phyloP scores from a whole-genome alignment of 1,139 yeast genomes.

The Geotrichum reessii region DNA sequence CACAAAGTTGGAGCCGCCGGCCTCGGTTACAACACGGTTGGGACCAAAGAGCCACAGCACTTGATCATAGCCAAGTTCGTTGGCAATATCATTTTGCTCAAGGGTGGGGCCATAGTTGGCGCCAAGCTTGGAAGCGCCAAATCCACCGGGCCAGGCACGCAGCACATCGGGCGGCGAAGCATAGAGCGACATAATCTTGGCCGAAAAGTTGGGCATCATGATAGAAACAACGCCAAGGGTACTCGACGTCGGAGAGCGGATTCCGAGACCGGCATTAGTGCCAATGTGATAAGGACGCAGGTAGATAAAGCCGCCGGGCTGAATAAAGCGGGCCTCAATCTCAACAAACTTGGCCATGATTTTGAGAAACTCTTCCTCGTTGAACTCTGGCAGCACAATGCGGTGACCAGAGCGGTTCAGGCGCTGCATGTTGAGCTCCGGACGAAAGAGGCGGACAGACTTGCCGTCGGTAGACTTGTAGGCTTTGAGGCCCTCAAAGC shows the following conservation, averaged over 20 bases:
- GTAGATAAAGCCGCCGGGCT: constrained; percentile 32
- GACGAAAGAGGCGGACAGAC: constrained; percentile 40
- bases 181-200: constrained; percentile 38
- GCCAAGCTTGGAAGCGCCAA: constrained; percentile 43
- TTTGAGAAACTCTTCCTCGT: constrained; percentile 39
- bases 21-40: constrained; percentile 42
- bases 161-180: constrained; percentile 37
- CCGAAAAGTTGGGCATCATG: constrained; percentile 32
- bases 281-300: constrained; percentile 35
- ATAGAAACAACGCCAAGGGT: constrained; percentile 40
- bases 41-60: constrained; percentile 45
- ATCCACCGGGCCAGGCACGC: constrained; percentile 47
- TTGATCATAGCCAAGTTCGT: constrained; percentile 39
- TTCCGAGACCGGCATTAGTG: constrained; percentile 39
- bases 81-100: constrained; percentile 38
- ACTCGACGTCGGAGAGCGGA: constrained; percentile 38
- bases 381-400: constrained; percentile 40
- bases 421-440: constrained; percentile 41
- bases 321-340: constrained; percentile 35
- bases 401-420: constrained; percentile 41
- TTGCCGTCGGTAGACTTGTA: constrained; percentile 32
- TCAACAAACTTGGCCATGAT: constrained; percentile 37
- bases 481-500: constrained; percentile 37
- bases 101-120: constrained; percentile 46
- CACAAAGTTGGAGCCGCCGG: constrained; percentile 45